phyloP scores from a whole-genome alignment of 257 asterid species.

The Leonotis leonurus region DNA sequence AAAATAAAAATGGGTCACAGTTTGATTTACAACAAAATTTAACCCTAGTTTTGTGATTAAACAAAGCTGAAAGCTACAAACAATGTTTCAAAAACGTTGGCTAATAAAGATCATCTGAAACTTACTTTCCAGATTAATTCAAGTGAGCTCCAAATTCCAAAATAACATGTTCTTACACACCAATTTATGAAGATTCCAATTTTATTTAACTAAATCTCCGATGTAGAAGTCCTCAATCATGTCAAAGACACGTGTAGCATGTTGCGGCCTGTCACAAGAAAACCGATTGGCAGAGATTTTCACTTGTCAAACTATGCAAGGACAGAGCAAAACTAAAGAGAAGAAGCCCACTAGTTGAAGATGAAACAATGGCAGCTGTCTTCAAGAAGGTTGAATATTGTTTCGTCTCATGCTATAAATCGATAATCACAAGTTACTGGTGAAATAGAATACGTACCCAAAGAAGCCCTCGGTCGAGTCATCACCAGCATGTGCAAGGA shows the following conservation, averaged over 20 bases:
- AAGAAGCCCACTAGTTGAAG: not conserved
- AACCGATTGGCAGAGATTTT: not conserved
- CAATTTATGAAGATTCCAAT: no score
- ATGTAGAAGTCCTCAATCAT: conserved; percentile 79
- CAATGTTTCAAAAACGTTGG: not conserved
- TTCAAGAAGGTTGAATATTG: not conserved
- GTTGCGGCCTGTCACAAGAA: conserved; percentile 71
- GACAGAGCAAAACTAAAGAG: not conserved
- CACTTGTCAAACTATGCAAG: not conserved
- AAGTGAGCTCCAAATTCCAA: not conserved
- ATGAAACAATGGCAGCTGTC: not conserved
- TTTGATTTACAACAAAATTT: not conserved
- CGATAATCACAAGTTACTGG: not conserved
- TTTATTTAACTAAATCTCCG: conserved; percentile 49
- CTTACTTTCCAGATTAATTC: not conserved
- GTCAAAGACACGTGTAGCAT: conserved; percentile 85
- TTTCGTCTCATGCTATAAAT: not conserved
- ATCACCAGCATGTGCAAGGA: conserved; percentile 81
- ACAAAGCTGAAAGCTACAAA: not conserved
- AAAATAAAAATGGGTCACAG: not conserved
- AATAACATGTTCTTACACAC: not conserved
- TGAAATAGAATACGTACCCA: conserved; percentile 38
- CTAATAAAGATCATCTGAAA: not conserved
- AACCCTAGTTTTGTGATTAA: not conserved
- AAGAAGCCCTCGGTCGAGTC: conserved; percentile 90